Base-by-base conservation (phyloP, 176 grass and related monocot species). In the Melocanna baccifera region DNA sequence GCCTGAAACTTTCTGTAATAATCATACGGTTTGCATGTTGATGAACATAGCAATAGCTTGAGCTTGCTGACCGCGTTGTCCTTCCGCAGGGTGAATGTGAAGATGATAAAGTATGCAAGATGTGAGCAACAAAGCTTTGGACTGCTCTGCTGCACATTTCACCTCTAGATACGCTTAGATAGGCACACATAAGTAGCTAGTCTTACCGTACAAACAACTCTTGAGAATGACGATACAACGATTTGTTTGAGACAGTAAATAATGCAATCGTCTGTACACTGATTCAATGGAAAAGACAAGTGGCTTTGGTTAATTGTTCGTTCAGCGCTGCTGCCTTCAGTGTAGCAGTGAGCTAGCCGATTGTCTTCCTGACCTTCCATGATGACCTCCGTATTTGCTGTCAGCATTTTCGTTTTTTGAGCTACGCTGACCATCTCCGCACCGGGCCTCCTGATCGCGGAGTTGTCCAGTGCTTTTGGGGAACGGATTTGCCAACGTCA, bases 81-180 rank as follows among this genome's bases (percentile, higher is more conserved):
- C 19, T 62, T 75, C 13, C 0, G 18, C 92, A 90, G 87, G 84
- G 67, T 0, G 90, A 89, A 85, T 94, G 92, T 43, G 90, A 83
- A 81, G 87, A 94, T 67, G 87, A 92, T 62, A 90, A 88, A 87
- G 59, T 6, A 37, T 94, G 92, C 61, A 94, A 92, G 84, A 90
- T 90, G 87, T 86, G 84, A 90, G 28, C 89, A 52, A 32, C 22
- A 71, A 55, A 90, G 20, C 39, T 1, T 20, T 43, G 4, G 20
- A n/a, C 20, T 57, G n/a, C 34, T 53, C 58, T 71, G 22, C 40
- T 16, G 6, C 72, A 77, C 9, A 42, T 19, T 66, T 62, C 18
- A 42, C 56, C 25, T 52, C 25, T 26, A 29, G 9, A n/a, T 22
- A 83, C 13, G 46, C 5, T 75, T 79, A 58, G 43, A 63, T 81